Base-by-base conservation (phyloP, 2,329 filamentous ascomycete species). In the Aspergillus neoniger region DNA sequence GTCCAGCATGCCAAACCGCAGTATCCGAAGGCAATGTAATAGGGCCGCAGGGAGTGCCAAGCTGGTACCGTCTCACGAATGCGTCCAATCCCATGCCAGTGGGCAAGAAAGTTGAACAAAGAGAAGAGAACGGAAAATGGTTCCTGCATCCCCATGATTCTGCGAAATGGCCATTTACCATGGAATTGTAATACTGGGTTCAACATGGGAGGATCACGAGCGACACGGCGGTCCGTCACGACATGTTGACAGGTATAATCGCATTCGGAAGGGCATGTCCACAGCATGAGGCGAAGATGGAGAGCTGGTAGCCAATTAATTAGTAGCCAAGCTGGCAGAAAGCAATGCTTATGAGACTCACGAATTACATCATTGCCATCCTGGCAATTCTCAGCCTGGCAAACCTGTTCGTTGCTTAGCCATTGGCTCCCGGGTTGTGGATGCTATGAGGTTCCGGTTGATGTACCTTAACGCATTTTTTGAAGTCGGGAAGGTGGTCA, bases 241-340 rank as follows among this genome's bases (percentile, higher is more conserved):
- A 96, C 89, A 82, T 96, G 94, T 77, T 99, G 95, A 82, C 95
- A 99, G 63, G 91, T 89, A 81, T 99, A 96, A 82, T 99, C 93
- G 86, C 95, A 99, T 85, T 99, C 94, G 73, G 90, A 84, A 63
- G 90, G 86, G 80, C 95, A 99, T 74, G 87, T 88, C 95, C 95
- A 99, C 76, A 97, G 81, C 72, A 98, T 88, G 68, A 98, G 83
- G 63, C 91, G 91, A 74, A 89, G 92, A 77, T 91, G 86, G 69
- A 96, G 75, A 64, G 95, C 92, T 96, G 73, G 9, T 32, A 49
- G 57, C 17, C 55, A 65, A 56, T 67, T 56, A 54, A 57, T 41
- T 39, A 36, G 15, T 17, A 38, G 52, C 52, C 17, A 41, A 48
- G 61, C 55, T 61, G 60, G 21, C 23, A n/a, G 50, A 59, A 60